Base-by-base conservation (phyloP, 495 filamentous ascomycete species). In the Letharia lupina region DNA sequence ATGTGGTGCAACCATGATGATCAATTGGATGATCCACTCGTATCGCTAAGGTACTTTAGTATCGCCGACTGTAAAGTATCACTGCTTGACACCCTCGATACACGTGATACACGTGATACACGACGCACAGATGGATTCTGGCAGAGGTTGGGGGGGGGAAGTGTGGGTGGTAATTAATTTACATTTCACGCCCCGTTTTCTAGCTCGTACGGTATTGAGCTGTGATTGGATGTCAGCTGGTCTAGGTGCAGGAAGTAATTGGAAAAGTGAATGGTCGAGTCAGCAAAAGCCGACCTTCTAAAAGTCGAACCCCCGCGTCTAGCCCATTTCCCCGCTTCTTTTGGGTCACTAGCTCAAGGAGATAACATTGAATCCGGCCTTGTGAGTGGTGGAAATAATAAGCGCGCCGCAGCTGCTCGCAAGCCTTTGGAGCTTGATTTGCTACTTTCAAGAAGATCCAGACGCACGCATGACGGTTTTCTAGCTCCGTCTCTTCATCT, bases 261-360 rank as follows among this genome's bases (percentile, higher is more conserved):
- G 23, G 23, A 28, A 20, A 57, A 20, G 4, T 33, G 52, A 44
- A 16, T 37, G 6, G 15, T 20, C 28, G 28, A 35, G 18, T 48
- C 45, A 50, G 47, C 18, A 11, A 20, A 50, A 15, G 5, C 50
- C 28, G 50, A 11, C 3, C 8, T 10, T 57, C 0, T 28, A 28
- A 28, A 28, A 28, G 23, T 28, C 23, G 23, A 28, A 37, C 6
- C 8, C 7, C 31, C 33, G 31, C 33, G 33, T 37, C 54, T 7
- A 57, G 54, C 54, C 54, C 54, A 57, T 37, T 57, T 8, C 54
- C 54, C 54, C 54, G 54, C 54, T 57, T 28, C 15, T 37, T 33
- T 0, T 57, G 54, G 54, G 54, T 37, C 54, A 9, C 16, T 57
- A 57, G 54, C 12, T 15, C 15, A 6, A 33, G 28, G 28, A 56